A percentile compares a stretch with the other conserved stretches of the same genome.
phyloP scores from a whole-genome alignment of 257 asterid genomes.

The Rubia yunnanensis region DNA sequence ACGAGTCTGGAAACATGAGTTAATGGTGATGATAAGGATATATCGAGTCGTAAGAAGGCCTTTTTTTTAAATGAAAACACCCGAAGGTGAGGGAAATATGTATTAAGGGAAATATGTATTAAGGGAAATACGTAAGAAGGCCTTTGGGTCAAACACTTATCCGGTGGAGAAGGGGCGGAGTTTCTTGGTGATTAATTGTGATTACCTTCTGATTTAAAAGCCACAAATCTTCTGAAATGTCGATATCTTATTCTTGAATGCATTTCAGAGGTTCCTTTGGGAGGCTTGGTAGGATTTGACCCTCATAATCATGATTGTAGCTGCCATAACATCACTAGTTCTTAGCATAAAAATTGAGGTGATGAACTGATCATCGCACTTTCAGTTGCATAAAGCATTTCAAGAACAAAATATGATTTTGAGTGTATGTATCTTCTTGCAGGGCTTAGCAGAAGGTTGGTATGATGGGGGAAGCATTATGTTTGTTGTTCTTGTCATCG shows the following conservation, averaged over 20 bases:
- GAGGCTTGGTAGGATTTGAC: constrained; percentile 96
- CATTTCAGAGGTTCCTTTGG: constrained; percentile 73
- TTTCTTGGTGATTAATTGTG: constrained; percentile 64
- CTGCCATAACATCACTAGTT: constrained; percentile 72
- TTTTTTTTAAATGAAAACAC: no score
- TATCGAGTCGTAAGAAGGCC: constrained; percentile 49
- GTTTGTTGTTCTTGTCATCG: constrained; percentile 90
- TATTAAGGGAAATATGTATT: no score
- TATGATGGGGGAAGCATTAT: constrained; percentile 97
- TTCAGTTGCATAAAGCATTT: neutral
- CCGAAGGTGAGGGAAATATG: no score
- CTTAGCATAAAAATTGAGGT: constrained; percentile 92
- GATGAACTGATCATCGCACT: neutral
- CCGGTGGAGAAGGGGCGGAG: constrained; percentile 80
- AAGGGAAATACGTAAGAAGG: no score
- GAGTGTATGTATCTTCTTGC: constrained; percentile 7
- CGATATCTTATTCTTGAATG: no score
- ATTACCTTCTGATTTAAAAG: no score
- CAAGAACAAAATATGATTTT: neutral
- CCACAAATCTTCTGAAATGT: neutral
- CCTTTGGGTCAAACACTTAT: constrained; percentile 80
- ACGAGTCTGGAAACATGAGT: constrained; percentile 58
- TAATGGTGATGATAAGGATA: constrained; percentile 42
- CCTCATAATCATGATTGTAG: constrained; percentile 74
- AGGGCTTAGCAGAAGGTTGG: constrained; percentile 91